Evolutionary conservation across 805 yeast species (phyloP).

Genomic region (Saturnispora quitensis): DNA sequence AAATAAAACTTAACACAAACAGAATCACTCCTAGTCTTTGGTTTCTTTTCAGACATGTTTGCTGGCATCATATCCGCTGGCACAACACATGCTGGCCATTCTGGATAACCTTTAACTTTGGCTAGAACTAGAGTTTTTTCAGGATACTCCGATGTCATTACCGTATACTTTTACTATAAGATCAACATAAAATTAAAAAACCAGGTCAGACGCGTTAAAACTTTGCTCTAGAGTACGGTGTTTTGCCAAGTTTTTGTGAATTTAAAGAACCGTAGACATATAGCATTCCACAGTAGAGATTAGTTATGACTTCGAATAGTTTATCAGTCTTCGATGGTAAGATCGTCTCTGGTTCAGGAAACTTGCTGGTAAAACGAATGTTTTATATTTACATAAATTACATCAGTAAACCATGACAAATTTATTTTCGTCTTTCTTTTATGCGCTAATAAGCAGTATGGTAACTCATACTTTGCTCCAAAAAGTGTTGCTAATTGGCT

Average conservation of each 20-base stretch:
- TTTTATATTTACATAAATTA: too few species aligned
- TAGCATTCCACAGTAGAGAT: too few species aligned
- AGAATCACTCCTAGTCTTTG: constrained; percentile 31
- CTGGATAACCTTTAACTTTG: constrained; percentile 77
- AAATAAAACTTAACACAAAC: constrained; percentile 56
- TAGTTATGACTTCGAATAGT: too few species aligned
- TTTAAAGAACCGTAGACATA: background rate
- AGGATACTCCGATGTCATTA: background rate
- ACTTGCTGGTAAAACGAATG: background rate
- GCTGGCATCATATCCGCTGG: constrained; percentile 53
- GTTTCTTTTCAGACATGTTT: constrained; percentile 40
- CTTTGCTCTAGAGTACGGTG: background rate
- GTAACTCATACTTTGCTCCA: too few species aligned
- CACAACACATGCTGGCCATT: constrained; percentile 85
- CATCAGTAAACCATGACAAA: background rate
- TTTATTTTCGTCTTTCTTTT: background rate
- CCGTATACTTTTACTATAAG: background rate
- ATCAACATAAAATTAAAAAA: background rate
- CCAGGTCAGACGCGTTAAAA: background rate
- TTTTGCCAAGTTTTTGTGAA: background rate
- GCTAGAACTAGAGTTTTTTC: constrained; percentile 54
- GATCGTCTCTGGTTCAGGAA: background rate
- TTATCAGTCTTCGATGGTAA: too few species aligned
- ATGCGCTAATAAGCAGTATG: background rate
- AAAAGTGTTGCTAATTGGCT: too few species aligned